Evolutionary conservation across 2,329 filamentous ascomycete species (phyloP).

Genomic region (Verticillium isaacii): DNA sequence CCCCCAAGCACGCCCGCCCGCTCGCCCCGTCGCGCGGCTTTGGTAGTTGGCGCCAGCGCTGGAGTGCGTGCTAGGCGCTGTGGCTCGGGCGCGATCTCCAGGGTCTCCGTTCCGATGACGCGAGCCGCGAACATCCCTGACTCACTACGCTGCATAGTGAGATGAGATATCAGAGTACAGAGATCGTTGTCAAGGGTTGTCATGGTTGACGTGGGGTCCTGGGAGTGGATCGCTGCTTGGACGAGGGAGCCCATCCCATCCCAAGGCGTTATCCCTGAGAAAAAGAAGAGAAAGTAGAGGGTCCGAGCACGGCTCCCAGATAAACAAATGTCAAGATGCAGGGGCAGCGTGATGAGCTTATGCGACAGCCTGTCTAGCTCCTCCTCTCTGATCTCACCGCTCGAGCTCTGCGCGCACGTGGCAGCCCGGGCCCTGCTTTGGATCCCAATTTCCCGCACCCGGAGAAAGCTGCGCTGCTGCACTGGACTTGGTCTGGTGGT

Average conservation of each 20-base stretch:
- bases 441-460: conserved; percentile 19
- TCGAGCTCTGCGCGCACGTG: conserved; percentile 19
- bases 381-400: conserved; percentile 8
- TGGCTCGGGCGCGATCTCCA: not conserved
- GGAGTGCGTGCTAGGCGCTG: not conserved
- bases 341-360: conserved; percentile 7
- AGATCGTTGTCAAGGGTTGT: not conserved
- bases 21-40: too few relatives aligned
- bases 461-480: conserved; percentile 8
- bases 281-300: conserved; percentile 2
- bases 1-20: not conserved
- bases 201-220: not conserved
- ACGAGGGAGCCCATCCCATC: not conserved
- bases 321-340: conserved; percentile 9
- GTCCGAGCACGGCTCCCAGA: conserved; percentile 3
- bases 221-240: not conserved
- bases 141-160: not conserved
- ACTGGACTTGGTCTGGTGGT: not conserved
- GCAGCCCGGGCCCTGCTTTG: conserved; percentile 19
- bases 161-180: not conserved
- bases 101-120: not conserved
- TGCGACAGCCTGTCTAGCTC: not conserved
- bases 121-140: not conserved
- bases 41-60: not conserved
- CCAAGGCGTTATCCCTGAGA: not conserved